Evolutionary conservation across 2,329 filamentous ascomycete genomes (phyloP).

Genomic region (Beauveria scarabaeidicola): DNA sequence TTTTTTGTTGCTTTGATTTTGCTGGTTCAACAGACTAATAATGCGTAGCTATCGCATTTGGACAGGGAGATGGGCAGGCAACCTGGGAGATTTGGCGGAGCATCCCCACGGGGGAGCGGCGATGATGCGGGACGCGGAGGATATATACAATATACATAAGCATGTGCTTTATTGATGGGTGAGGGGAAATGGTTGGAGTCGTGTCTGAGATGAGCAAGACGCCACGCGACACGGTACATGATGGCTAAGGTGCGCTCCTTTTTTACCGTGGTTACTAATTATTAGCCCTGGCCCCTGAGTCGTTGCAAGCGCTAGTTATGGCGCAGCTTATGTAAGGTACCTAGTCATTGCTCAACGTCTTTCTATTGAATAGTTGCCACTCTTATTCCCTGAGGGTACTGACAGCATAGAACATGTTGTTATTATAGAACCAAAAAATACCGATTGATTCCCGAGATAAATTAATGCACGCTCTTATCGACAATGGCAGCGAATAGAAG

Average conservation of each 20-base stretch:
- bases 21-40: background rate
- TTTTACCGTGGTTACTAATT: no score
- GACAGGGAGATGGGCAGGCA: background rate
- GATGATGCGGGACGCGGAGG: background rate
- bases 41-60: background rate
- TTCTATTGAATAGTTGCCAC: no score
- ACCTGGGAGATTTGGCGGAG: background rate
- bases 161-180: background rate
- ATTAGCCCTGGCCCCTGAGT: background rate
- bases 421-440: no score
- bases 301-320: background rate
- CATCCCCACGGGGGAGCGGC: background rate
- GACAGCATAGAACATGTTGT: background rate
- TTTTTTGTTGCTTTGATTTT: background rate
- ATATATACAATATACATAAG: background rate
- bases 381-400: no score
- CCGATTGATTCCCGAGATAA: no score
- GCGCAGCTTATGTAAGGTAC: no score
- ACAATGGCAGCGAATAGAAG: no score
- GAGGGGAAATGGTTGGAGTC: background rate
- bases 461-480: no score
- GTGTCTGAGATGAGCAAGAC: conserved; percentile 1
- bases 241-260: background rate
- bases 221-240: conserved; percentile 6
- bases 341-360: no score